Conservation (phyloP, 1,139 yeast genomes). For the Magnusiomyces suaveolens region DNA sequence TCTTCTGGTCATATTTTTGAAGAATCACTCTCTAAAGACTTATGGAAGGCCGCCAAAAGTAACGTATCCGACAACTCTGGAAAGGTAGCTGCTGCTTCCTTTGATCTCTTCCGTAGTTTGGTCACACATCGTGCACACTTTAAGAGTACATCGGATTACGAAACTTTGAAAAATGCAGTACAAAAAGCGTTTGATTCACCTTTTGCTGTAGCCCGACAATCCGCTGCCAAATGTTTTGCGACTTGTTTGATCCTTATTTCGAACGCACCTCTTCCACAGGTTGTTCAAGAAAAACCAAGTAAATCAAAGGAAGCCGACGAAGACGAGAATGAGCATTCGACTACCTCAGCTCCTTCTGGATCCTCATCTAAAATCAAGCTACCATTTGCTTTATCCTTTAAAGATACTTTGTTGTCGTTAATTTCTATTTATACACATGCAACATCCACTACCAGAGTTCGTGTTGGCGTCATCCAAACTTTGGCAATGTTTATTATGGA, state of each 20-base stretch:
- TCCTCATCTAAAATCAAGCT: constrained; percentile 10
- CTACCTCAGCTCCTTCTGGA: constrained; percentile 7
- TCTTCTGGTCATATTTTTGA: constrained; percentile 30
- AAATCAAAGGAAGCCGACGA: constrained; percentile 14
- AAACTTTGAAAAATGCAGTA: constrained; percentile 22
- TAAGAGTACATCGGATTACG: constrained; percentile 28
- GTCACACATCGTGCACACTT: constrained; percentile 19
- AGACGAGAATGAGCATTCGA: constrained; percentile 10
- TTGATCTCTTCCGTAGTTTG: constrained; percentile 22
- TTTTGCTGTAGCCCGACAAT: constrained; percentile 23
- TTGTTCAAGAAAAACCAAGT: constrained; percentile 17
- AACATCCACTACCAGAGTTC: constrained; percentile 18
- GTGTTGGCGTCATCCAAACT: constrained; percentile 28
- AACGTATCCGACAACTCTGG: constrained; percentile 27
- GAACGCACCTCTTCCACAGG: constrained; percentile 20
- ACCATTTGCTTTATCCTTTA: constrained; percentile 17
- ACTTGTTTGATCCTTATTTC: constrained; percentile 20
- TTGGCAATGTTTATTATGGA: constrained; percentile 22
- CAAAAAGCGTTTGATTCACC: constrained; percentile 27
- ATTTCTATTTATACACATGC: constrained; percentile 18
- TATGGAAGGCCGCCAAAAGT: constrained; percentile 27
- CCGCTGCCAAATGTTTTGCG: constrained; percentile 30
- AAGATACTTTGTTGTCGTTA: constrained; percentile 19
- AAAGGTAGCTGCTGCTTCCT: constrained; percentile 26
- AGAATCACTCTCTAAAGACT: constrained; percentile 27